Percentiles rank a stretch among this genome's conserved stretches.
Evolutionary conservation across 257 asterid species (phyloP).

Genomic region (Ehretia macrophylla): DNA sequence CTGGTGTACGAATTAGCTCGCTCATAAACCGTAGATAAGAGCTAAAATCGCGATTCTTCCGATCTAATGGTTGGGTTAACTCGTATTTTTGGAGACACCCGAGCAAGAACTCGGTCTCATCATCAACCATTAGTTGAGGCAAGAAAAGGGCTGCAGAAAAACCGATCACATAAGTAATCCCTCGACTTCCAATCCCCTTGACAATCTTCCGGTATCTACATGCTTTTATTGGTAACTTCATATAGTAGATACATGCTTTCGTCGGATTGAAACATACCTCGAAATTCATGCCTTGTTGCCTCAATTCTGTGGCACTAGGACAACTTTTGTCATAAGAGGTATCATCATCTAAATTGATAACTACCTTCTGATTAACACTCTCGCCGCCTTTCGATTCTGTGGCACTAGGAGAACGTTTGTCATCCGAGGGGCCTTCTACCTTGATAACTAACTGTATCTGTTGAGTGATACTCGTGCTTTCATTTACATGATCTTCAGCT

Average conservation of each 20-base stretch:
- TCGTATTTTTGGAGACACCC: slow-evolving; percentile 14
- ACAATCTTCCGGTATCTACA: neutral
- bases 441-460: neutral
- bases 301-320: slow-evolving; percentile 10
- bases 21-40: too few species aligned
- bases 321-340: neutral
- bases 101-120: slow-evolving; percentile 2
- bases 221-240: neutral
- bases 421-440: too few species aligned
- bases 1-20: too few species aligned
- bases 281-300: slow-evolving; percentile 14
- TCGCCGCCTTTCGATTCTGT: too few species aligned
- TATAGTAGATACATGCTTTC: neutral
- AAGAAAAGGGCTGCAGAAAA: slow-evolving; percentile 7
- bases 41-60: too few species aligned
- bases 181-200: slow-evolving; percentile 3
- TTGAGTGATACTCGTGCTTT: too few species aligned
- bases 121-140: slow-evolving; percentile 12
- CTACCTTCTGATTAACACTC: neutral
- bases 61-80: slow-evolving; percentile 2
- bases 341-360: too few species aligned
- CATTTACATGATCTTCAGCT: slow-evolving; percentile 1
- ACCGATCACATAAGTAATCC: slow-evolving; percentile 9
- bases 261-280: neutral
- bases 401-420: too few species aligned